A percentile compares a stretch with the other conserved stretches of the same genome.
Conservation (phyloP, 768 basidiomycete genomes). For the Hericium erinaceus region DNA sequence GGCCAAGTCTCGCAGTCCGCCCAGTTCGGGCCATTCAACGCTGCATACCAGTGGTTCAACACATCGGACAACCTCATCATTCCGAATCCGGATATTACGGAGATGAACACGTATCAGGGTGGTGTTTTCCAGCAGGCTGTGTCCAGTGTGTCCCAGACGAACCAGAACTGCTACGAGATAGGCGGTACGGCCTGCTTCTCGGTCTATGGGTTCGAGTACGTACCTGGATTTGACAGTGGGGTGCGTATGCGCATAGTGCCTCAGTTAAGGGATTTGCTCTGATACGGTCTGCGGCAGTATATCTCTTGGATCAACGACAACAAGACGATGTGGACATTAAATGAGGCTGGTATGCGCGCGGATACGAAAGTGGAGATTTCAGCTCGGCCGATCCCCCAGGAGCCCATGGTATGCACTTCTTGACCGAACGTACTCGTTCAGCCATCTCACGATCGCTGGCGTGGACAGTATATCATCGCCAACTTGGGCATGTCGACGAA, state of each 20-base stretch:
- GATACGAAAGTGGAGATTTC: constrained; percentile 25
- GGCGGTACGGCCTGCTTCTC: constrained; percentile 23
- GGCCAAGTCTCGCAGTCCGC: constrained; percentile 12
- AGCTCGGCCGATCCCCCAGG: constrained; percentile 29
- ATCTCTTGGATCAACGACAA: constrained; percentile 36
- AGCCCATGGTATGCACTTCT: constrained; percentile 29
- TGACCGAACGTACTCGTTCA: background rate
- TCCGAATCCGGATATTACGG: background rate
- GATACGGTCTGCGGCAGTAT: constrained; percentile 14
- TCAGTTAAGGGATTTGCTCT: background rate
- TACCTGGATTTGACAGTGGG: constrained; percentile 22
- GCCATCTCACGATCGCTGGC: background rate
- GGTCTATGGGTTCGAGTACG: constrained; percentile 36
- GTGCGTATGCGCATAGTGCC: background rate
- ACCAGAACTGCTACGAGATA: constrained; percentile 22
- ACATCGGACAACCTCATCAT: background rate
- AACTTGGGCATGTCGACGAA: constrained; percentile 53
- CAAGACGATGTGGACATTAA: constrained; percentile 30
- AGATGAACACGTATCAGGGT: constrained; percentile 58
- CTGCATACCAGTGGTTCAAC: constrained; percentile 6
- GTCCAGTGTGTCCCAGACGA: constrained; percentile 54
- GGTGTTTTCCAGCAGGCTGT: constrained; percentile 80
- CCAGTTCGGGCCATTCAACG: constrained; percentile 16
- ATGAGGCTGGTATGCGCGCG: constrained; percentile 24
- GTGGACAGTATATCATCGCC: constrained; percentile 37